Evolutionary conservation across 306 rosid genomes (phyloP).

Genomic region (Mimosa pudica): DNA sequence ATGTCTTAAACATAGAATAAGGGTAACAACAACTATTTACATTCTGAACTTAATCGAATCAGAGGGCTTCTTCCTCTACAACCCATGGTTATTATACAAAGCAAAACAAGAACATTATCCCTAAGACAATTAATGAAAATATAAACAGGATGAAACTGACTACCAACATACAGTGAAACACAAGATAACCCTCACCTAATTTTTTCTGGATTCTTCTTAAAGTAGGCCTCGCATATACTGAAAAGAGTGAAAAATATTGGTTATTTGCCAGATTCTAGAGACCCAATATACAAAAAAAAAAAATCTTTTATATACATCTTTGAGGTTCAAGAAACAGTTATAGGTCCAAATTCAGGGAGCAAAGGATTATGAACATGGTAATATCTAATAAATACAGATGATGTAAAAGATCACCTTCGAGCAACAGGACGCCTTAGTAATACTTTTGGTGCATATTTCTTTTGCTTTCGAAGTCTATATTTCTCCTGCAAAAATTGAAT

Average conservation of each 20-base stretch:
- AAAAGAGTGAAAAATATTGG: slow-evolving; percentile 24
- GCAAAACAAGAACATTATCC: neutral
- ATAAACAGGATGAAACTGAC: neutral
- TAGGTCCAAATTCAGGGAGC: slow-evolving; percentile 6
- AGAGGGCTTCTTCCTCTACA: too few relatives aligned
- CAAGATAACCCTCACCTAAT: slow-evolving; percentile 64
- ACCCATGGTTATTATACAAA: too few relatives aligned
- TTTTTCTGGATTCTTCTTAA: slow-evolving; percentile 79
- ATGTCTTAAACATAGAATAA: neutral
- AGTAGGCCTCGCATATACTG: slow-evolving; percentile 97
- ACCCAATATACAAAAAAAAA: slow-evolving; percentile 2
- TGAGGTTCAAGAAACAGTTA: slow-evolving; percentile 8
- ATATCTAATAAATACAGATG: neutral
- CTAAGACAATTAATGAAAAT: slow-evolving; percentile 11
- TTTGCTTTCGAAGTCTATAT: slow-evolving; percentile 89
- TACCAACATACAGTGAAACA: neutral
- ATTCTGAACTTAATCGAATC: slow-evolving; percentile 3
- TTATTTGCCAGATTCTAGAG: slow-evolving; percentile 20
- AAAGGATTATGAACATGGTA: neutral
- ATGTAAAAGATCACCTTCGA: slow-evolving; percentile 55
- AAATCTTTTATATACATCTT: slow-evolving; percentile 5
- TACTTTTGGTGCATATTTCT: slow-evolving; percentile 92
- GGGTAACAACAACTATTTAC: slow-evolving; percentile 10
- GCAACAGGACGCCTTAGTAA: slow-evolving; percentile 83
- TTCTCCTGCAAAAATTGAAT: slow-evolving; percentile 66